These are phyloP conservation scores for Sphaerosporella brunnea DNA, from an alignment of 495 filamentous ascomycete species.

Conservation along the genomic window DNA sequence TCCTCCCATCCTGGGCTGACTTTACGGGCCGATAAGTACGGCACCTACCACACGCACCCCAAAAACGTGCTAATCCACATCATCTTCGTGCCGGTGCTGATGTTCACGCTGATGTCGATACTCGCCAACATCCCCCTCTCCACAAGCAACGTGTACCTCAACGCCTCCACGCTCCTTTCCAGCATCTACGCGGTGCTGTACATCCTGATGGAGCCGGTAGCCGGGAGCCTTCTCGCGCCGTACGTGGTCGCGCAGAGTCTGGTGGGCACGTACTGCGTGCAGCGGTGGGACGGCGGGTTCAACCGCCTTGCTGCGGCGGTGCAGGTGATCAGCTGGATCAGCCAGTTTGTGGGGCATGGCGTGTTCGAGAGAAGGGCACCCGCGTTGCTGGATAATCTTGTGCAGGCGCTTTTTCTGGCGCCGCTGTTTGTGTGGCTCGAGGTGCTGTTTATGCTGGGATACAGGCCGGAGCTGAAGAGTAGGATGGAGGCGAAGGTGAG, in stretches of 20 bases:
- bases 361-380: constrained; percentile 76
- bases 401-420: constrained; percentile 82
- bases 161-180: constrained; percentile 57
- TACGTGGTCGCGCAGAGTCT: constrained; percentile 33
- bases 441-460: constrained; percentile 76
- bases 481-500: constrained; percentile 66
- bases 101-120: constrained; percentile 54
- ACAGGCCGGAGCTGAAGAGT: constrained; percentile 67
- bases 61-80: constrained; percentile 81
- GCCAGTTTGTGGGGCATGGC: constrained; percentile 84
- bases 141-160: constrained; percentile 48
- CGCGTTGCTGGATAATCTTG: constrained; percentile 72
- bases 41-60: constrained; percentile 80
- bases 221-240: constrained; percentile 54
- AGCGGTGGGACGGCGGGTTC: constrained; percentile 38
- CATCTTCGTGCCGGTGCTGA: constrained; percentile 65
- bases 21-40: constrained; percentile 46
- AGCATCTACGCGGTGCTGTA: constrained; percentile 44
- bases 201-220: constrained; percentile 83
- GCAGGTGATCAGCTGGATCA: constrained; percentile 59
- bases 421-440: constrained; percentile 99
- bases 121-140: constrained; percentile 39
- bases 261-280: neutral
- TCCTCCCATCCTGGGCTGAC: neutral
- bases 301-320: constrained; percentile 48